phyloP scores from a whole-genome alignment of 371 early-diverging fungal species.

The Funneliformis caledonium region DNA sequence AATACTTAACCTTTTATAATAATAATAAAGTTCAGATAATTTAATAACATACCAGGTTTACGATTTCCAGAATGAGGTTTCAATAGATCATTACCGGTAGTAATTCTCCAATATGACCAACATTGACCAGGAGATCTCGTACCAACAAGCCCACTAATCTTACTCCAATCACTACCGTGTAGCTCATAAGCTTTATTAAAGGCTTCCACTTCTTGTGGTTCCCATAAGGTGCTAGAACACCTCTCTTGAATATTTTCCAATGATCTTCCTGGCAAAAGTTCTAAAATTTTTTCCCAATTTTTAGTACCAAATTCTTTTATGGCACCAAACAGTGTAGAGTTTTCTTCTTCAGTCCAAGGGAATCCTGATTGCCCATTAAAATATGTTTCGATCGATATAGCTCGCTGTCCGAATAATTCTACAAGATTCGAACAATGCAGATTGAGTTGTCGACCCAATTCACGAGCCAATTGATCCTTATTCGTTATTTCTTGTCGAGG shows the following conservation, averaged over 20 bases:
- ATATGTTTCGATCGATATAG: not conserved
- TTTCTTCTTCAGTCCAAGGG: constrained; percentile 35
- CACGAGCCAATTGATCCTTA: not conserved
- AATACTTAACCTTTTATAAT: too few species aligned
- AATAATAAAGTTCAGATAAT: too few species aligned
- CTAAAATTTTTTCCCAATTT: constrained; percentile 14
- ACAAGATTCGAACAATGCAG: not conserved
- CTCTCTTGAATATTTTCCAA: not conserved
- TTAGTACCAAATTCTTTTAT: constrained; percentile 23
- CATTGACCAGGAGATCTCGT: constrained; percentile 25
- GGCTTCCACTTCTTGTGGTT: not conserved
- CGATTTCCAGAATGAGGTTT: not conserved
- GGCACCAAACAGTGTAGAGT: not conserved
- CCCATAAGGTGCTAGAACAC: not conserved
- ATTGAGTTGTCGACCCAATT: not conserved
- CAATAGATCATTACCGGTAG: not conserved
- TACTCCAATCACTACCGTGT: constrained; percentile 10
- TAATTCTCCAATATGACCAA: constrained; percentile 31
- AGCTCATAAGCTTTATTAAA: constrained; percentile 8
- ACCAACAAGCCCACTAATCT: not conserved
- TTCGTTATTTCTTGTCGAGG: not conserved
- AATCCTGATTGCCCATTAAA: not conserved
- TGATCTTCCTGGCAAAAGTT: constrained; percentile 8
- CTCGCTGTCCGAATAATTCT: not conserved
- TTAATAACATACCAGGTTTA: not conserved